Evolutionary conservation across 2,329 filamentous ascomycete genomes (phyloP), one percentile per base, ranked within the genome.

Genomic region (Aspergillus sergii): DNA sequence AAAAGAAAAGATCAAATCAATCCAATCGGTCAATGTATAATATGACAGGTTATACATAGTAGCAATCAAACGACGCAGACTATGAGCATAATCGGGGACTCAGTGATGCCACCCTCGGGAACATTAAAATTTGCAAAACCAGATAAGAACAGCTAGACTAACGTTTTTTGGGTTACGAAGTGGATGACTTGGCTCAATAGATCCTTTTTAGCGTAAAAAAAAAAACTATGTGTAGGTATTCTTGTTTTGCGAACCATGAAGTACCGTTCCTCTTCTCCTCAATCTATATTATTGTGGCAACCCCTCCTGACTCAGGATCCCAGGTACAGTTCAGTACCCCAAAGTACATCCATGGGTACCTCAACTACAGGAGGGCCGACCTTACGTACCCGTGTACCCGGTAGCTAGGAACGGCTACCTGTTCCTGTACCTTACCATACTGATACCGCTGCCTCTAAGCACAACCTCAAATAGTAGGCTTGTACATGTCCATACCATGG

Each of bases 111-210:
- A 51, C 14, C 26, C 19, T 32, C 51, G 28, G 32, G 36, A 53
- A 34, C n/a, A 28, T 41, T 19, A 16, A 23, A 59, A 57, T n/a
- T 8, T 12, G 28, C n/a, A 11, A 11, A 16, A 32, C 23, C 39
- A 59, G 45, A 28, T 21, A 51, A 36, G 36, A 28, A 43, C 34
- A 59, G 21, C 46, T 21, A 34, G 9, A 59, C n/a, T 26, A 41
- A 41, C 16, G 39, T 39, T 16, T 28, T 46, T 30, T 7, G 57
- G 45, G 39, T 46, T 16, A 10, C 1, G 16, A 43, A 59, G 58
- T 60, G 58, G 58, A 54, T 60, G 48, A 53, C 10, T 53, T 59
- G 58, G 34, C 23, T 46, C 34, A 60, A 60, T 60, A 60, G 50
- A 41, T 46, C 28, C 21, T 11, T 30, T 39, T 48, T 51, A 32